phyloP scores from a whole-genome alignment of 306 rosid genomes.

The Dalbergia oliveri region DNA sequence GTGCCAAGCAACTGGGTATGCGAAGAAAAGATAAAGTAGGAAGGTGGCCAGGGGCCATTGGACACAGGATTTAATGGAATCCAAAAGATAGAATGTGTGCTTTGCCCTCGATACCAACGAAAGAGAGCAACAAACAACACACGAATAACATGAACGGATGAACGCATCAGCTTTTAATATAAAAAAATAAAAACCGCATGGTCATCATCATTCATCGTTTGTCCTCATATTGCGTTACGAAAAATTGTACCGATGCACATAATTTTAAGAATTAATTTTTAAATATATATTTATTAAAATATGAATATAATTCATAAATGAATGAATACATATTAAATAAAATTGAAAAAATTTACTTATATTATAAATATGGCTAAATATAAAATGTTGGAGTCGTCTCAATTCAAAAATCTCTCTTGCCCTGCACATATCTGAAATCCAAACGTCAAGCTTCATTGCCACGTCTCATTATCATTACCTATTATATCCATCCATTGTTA shows the following conservation, averaged over 20 bases:
- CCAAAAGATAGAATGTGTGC: constrained; percentile 50
- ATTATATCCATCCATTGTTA: background rate
- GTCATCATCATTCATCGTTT: too few relatives aligned
- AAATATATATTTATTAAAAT: too few relatives aligned
- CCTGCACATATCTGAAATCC: background rate
- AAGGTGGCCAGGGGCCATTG: constrained; percentile 8
- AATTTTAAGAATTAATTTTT: too few relatives aligned
- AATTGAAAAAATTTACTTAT: too few relatives aligned
- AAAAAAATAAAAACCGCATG: too few relatives aligned
- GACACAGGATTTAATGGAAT: constrained; percentile 38
- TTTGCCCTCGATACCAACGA: constrained; percentile 39
- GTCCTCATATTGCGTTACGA: too few relatives aligned
- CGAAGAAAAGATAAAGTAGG: constrained; percentile 30
- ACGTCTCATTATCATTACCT: constrained; percentile 38
- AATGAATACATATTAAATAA: too few relatives aligned
- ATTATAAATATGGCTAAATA: too few relatives aligned
- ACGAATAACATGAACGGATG: constrained; percentile 33
- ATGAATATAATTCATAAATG: too few relatives aligned
- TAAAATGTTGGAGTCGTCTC: too few relatives aligned
- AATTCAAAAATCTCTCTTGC: too few relatives aligned
- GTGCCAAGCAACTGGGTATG: background rate
- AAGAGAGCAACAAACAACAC: constrained; percentile 2
- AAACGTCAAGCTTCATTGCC: constrained; percentile 11
- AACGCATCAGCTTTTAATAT: background rate
- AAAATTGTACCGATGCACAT: too few relatives aligned